phyloP scores from a whole-genome alignment of 768 basidiomycete genomes.

The Floccularia luteovirens region DNA sequence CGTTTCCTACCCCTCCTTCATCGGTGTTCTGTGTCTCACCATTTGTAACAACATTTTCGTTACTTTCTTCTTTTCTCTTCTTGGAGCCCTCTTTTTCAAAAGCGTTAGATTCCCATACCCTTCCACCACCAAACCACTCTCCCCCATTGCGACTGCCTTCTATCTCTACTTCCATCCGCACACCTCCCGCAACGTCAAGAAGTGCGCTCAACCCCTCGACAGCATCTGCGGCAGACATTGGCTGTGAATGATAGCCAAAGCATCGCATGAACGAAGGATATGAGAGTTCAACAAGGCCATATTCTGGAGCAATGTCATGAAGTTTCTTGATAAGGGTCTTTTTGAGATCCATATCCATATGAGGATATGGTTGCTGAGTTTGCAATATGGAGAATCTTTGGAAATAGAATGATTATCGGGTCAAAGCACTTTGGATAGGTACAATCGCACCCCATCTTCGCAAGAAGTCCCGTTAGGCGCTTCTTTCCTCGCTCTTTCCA shows the following conservation, averaged over 20 bases:
- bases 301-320: conserved; percentile 86
- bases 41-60: conserved; percentile 12
- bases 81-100: conserved; percentile 24
- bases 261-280: conserved; percentile 93
- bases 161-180: conserved; percentile 85
- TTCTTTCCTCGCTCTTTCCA: conserved; percentile 95
- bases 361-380: conserved; percentile 87
- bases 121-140: conserved; percentile 91
- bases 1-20: conserved; percentile 23
- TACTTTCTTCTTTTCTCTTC: conserved; percentile 25
- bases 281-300: conserved; percentile 86
- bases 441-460: conserved; percentile 89
- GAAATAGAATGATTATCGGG: background rate
- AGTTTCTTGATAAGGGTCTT: conserved; percentile 72
- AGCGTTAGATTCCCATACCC: conserved; percentile 59
- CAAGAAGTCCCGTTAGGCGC: conserved; percentile 81
- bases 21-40: conserved; percentile 2
- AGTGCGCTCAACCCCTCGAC: conserved; percentile 86
- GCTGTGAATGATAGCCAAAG: conserved; percentile 83
- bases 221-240: conserved; percentile 87
- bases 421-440: background rate
- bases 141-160: conserved; percentile 87
- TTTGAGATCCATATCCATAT: conserved; percentile 97
- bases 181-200: conserved; percentile 84
- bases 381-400: conserved; percentile 92